Base-by-base conservation (phyloP, 306 rosid species). In the Prunus campanulata region DNA sequence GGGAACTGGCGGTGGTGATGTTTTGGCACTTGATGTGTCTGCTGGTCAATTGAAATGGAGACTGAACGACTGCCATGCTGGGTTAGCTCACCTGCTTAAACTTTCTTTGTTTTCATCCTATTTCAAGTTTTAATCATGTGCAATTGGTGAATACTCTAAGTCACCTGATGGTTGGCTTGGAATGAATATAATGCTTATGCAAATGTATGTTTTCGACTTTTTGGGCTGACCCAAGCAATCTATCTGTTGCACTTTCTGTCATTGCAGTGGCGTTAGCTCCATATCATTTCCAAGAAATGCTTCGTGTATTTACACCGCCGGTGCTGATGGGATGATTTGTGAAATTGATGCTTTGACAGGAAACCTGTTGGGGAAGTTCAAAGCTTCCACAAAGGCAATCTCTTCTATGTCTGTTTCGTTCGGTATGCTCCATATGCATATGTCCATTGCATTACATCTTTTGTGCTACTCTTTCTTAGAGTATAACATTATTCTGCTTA, bases 1-100 rank as follows among this genome's bases (percentile, higher is more conserved):
- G 72, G 99, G 99, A 84, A 95, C 97, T 3, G 99, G 97, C 59
- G 83, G 97, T 42, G 99, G 97, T 44, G 97, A 95, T 77, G 85
- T 95, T 67, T 77, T 95, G 71, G 97, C 97, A 55, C 89, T 92
- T 62, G 91, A 92, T 30, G 97, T 90, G 18, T 72, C 91, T 62
- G 93, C 93, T 74, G 97, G 96, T 74, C 91, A 90, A 46, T 86
- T 87, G 85, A 81, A 82, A 83, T 95, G 99, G 99, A 86, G 86
- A 75, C 70, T 86, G 52, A 87, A 77, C 61, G 96, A 95, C 59
- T 92, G 97, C 84, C 99, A 95, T 85, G 89, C 97, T 46, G 99
- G 99, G 99, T 95, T 66, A 79, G 91, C 74, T 73, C 27, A 48
- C 48, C 30, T 47, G 47, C 70, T 60, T 46, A 48, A 11, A 19